Evolutionary conservation across 257 asterid species (phyloP).

Genomic region (Linaria vulgaris): DNA sequence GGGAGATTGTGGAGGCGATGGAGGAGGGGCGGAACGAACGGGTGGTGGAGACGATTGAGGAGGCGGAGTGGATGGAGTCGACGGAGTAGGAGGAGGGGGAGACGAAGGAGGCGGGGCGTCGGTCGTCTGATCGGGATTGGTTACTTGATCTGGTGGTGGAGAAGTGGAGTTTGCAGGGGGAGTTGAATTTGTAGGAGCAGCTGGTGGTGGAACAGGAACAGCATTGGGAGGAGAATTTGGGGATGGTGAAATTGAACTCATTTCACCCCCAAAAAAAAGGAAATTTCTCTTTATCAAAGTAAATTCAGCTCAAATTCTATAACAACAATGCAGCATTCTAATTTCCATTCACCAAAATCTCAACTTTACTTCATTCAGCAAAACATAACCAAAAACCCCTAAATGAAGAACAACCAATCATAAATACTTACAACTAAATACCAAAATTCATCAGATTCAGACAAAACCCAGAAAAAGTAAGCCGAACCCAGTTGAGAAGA

Average conservation of each 20-base stretch:
- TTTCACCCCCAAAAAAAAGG: background rate
- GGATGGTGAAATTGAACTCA: slow-evolving; percentile 32
- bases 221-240: slow-evolving; percentile 42
- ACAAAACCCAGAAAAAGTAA: too few relatives aligned
- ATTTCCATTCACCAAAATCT: background rate
- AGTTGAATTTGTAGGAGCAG: slow-evolving; percentile 34
- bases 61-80: slow-evolving; percentile 33
- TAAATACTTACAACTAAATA: too few relatives aligned
- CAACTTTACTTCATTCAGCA: too few relatives aligned
- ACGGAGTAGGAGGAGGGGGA: slow-evolving; percentile 32
- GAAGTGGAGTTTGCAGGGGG: slow-evolving; percentile 31
- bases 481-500: too few relatives aligned
- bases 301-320: background rate
- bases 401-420: too few relatives aligned
- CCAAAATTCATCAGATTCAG: too few relatives aligned
- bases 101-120: slow-evolving; percentile 20
- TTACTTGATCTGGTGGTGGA: slow-evolving; percentile 12
- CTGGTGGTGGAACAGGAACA: slow-evolving; percentile 38
- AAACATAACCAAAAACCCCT: too few relatives aligned
- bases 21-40: slow-evolving; percentile 42
- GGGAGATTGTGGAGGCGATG: slow-evolving; percentile 46
- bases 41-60: slow-evolving; percentile 36
- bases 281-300: too few relatives aligned
- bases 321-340: slow-evolving; percentile 2
- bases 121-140: too few relatives aligned